Evolutionary conservation across 306 rosid species (phyloP).

Genomic region (Cicer bijugum): DNA sequence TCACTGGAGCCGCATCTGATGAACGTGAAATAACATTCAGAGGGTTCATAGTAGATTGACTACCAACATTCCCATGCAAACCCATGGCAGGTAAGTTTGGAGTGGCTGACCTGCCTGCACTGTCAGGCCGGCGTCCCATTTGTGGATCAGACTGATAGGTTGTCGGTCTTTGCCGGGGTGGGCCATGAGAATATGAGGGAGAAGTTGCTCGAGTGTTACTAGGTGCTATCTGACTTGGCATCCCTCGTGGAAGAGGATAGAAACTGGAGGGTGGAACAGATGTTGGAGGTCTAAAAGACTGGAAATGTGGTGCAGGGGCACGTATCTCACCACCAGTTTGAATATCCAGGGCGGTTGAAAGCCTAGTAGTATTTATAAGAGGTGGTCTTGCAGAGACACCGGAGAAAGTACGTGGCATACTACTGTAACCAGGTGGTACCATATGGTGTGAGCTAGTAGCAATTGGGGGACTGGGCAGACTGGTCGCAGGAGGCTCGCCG

Average conservation of each 20-base stretch:
- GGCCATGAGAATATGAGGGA: slow-evolving; percentile 43
- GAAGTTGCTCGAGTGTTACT: slow-evolving; percentile 40
- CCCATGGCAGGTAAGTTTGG: slow-evolving; percentile 45
- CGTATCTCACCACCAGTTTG: slow-evolving; percentile 58
- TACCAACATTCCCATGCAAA: slow-evolving; percentile 38
- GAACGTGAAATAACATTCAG: slow-evolving; percentile 32
- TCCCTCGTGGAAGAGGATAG: slow-evolving; percentile 36
- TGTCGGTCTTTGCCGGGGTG: slow-evolving; percentile 41
- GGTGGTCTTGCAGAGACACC: slow-evolving; percentile 52
- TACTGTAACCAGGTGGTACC: slow-evolving; percentile 44
- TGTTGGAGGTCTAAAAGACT: slow-evolving; percentile 57
- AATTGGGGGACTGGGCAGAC: slow-evolving; percentile 45
- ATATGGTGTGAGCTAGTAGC: slow-evolving; percentile 33
- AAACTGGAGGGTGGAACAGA: slow-evolving; percentile 39
- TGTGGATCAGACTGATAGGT: slow-evolving; percentile 43
- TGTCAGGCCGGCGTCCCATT: slow-evolving; percentile 41
- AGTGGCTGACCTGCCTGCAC: slow-evolving; percentile 31
- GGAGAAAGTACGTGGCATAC: slow-evolving; percentile 42
- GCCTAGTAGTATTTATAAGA: slow-evolving; percentile 50
- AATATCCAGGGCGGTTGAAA: slow-evolving; percentile 49
- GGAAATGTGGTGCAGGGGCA: slow-evolving; percentile 79
- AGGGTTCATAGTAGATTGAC: slow-evolving; percentile 43
- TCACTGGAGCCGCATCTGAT: slow-evolving; percentile 30
- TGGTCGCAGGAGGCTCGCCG: slow-evolving; percentile 39
- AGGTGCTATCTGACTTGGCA: slow-evolving; percentile 44